Evolutionary conservation across 306 rosid species (phyloP).

Genomic region (Pyrus betulifolia): DNA sequence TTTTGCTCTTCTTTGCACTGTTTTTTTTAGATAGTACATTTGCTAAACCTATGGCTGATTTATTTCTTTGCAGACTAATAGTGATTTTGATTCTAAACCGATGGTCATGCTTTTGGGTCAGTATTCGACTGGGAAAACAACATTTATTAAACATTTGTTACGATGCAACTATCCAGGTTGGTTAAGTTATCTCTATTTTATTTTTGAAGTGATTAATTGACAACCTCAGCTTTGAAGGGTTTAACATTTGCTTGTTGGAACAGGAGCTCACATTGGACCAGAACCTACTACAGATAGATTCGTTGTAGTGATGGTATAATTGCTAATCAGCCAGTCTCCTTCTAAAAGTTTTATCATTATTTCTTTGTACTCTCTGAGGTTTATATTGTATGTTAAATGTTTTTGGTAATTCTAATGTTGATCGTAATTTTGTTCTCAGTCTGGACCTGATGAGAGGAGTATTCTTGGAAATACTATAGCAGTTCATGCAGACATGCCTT

Average conservation of each 20-base stretch:
- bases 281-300: slow-evolving; percentile 99
- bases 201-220: neutral
- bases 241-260: slow-evolving; percentile 7
- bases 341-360: neutral
- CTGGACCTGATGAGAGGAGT: slow-evolving; percentile 95
- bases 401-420: neutral
- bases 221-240: no score
- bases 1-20: neutral
- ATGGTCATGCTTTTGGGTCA: slow-evolving; percentile 98
- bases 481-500: slow-evolving; percentile 96
- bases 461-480: slow-evolving; percentile 91
- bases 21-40: neutral
- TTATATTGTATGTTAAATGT: neutral
- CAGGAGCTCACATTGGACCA: slow-evolving; percentile 96
- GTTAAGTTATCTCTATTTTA: slow-evolving; percentile 16
- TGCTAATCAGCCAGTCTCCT: neutral
- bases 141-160: slow-evolving; percentile 82
- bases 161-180: slow-evolving; percentile 80
- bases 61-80: slow-evolving; percentile 47
- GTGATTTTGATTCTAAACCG: slow-evolving; percentile 97
- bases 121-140: slow-evolving; percentile 96
- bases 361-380: neutral
- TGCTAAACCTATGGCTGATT: slow-evolving; percentile 6
- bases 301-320: slow-evolving; percentile 82
- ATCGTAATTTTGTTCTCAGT: slow-evolving; percentile 31